Evolutionary conservation across 2,329 filamentous ascomycete genomes (phyloP).

Genomic region (Exophiala calicioides): DNA sequence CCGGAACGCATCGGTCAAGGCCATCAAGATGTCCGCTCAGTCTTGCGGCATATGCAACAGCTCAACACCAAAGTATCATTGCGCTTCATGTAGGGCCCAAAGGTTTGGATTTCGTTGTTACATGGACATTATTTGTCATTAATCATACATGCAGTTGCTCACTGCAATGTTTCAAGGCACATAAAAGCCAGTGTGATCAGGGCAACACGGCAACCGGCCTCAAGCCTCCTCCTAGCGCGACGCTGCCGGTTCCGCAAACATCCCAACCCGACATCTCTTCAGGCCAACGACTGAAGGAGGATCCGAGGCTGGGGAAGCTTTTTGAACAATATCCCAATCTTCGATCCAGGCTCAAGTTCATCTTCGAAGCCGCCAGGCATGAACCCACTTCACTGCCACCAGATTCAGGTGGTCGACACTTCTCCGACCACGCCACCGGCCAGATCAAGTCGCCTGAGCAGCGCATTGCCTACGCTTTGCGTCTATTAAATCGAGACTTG

Average conservation of each 20-base stretch:
- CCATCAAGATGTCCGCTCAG: constrained; percentile 9
- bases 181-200: constrained; percentile 45
- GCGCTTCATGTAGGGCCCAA: constrained; percentile 33
- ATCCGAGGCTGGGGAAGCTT: constrained; percentile 31
- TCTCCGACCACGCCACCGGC: too few species aligned
- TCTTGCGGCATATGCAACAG: constrained; percentile 35
- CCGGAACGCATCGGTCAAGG: too few species aligned
- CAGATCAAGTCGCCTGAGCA: constrained; percentile 13
- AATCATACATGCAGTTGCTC: constrained; percentile 42
- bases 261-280: too few species aligned
- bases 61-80: constrained; percentile 36
- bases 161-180: constrained; percentile 46
- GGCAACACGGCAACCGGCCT: constrained; percentile 22
- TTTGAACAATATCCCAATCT: constrained; percentile 43
- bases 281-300: constrained; percentile 15
- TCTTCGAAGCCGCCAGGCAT: constrained; percentile 42
- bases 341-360: constrained; percentile 42
- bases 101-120: constrained; percentile 31
- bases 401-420: constrained; percentile 4
- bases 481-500: constrained; percentile 10
- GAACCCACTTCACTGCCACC: constrained; percentile 21
- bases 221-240: not conserved
- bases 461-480: constrained; percentile 15
- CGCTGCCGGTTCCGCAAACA: too few species aligned
- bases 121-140: constrained; percentile 9